Evolutionary conservation across 2,329 filamentous ascomycete species (phyloP).

Genomic region (Immersiporthe knoxdaviesiana): DNA sequence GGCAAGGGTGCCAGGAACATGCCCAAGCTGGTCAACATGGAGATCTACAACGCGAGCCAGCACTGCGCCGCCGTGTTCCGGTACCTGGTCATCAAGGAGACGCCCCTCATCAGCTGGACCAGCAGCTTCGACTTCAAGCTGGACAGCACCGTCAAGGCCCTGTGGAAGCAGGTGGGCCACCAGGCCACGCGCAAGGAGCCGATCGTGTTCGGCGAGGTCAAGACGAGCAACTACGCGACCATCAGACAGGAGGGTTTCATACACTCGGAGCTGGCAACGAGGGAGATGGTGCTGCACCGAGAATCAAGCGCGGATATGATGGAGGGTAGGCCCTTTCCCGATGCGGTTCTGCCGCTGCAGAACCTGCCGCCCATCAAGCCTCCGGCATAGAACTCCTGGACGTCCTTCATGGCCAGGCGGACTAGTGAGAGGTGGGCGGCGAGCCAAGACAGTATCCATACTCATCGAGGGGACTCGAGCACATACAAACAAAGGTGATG

Average conservation of each 20-base stretch:
- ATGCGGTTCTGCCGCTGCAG: constrained; percentile 21
- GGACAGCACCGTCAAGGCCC: constrained; percentile 12
- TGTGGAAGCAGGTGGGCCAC: constrained; percentile 28
- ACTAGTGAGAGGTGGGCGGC: background rate
- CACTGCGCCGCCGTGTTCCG: constrained; percentile 35
- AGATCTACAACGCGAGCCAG: constrained; percentile 36
- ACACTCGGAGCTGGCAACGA: constrained; percentile 26
- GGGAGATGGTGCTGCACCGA: constrained; percentile 26
- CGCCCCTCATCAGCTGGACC: constrained; percentile 29
- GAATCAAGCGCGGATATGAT: constrained; percentile 24
- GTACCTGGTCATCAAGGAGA: constrained; percentile 30
- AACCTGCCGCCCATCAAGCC: background rate
- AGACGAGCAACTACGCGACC: constrained; percentile 10
- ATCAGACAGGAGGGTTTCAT: constrained; percentile 27
- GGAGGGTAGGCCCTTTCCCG: constrained; percentile 21
- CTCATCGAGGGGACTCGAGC: too few relatives aligned
- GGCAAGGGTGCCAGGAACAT: constrained; percentile 35
- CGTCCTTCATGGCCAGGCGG: too few relatives aligned
- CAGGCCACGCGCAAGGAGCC: constrained; percentile 23
- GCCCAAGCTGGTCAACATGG: constrained; percentile 35
- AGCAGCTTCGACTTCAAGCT: constrained; percentile 30
- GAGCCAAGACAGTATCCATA: too few relatives aligned
- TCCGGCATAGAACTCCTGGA: background rate
- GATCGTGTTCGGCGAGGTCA: constrained; percentile 26
- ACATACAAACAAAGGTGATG: background rate